These are phyloP conservation scores for Uronychia binucleata DNA, from an alignment of 73 alveolate species.

Conservation along the genomic window DNA sequence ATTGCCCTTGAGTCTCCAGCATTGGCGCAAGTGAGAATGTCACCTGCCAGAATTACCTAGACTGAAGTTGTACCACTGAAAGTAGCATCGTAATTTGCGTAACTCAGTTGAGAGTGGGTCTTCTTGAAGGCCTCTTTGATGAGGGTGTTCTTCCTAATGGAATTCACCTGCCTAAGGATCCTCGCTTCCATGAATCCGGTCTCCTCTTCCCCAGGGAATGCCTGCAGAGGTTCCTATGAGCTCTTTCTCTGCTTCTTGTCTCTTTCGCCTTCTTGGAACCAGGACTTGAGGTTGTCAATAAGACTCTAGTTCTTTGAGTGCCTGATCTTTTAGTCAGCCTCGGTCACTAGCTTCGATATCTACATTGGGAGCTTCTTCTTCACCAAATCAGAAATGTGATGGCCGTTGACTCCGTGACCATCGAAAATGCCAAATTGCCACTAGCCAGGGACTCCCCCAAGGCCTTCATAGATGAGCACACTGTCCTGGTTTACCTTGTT, in stretches of 20 bases:
- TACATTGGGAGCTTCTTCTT: background rate
- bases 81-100: background rate
- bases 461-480: conserved; percentile 5
- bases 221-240: too few relatives aligned
- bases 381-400: conserved; percentile 13
- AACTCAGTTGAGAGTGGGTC: background rate
- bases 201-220: too few relatives aligned
- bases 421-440: conserved; percentile 36
- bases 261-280: background rate
- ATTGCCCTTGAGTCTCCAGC: conserved; percentile 88
- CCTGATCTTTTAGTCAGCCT: background rate
- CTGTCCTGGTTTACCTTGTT: conserved; percentile 26
- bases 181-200: too few relatives aligned
- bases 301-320: background rate
- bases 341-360: background rate
- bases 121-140: background rate
- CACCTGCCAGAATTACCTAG: conserved; percentile 28
- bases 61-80: conserved; percentile 28
- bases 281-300: too few relatives aligned
- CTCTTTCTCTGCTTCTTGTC: background rate
- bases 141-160: background rate
- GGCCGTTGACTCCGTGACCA: conserved; percentile 42
- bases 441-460: background rate
- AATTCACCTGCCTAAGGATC: background rate
- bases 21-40: conserved; percentile 80